These are phyloP conservation scores for Penicillium hordei DNA, from an alignment of 2,329 filamentous ascomycete genomes.

Conservation along the genomic window DNA sequence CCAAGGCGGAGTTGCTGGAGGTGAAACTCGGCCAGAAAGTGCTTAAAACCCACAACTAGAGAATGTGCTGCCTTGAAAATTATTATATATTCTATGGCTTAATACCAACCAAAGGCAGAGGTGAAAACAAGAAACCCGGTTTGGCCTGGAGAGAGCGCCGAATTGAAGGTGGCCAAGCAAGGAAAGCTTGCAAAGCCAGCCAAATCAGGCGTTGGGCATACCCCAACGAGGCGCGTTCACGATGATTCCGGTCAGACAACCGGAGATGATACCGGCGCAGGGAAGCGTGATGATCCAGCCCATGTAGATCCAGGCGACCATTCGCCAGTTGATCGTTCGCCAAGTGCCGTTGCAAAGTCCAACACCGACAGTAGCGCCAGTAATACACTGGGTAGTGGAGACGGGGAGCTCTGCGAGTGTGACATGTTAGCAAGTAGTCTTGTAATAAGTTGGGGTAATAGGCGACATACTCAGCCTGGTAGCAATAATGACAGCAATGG, in stretches of 20 bases:
- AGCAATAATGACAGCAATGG: constrained; percentile 41
- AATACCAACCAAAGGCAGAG: background rate
- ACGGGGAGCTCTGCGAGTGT: constrained; percentile 25
- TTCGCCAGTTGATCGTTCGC: constrained; percentile 48
- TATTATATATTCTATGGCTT: background rate
- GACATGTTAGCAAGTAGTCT: background rate
- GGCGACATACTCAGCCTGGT: constrained; percentile 31
- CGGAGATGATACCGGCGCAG: constrained; percentile 39
- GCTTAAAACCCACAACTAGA: background rate
- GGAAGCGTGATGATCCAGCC: constrained; percentile 50
- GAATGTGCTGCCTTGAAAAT: background rate
- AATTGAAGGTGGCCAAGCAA: background rate
- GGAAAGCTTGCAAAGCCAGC: background rate
- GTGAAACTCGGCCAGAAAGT: background rate
- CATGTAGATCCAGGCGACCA: constrained; percentile 45
- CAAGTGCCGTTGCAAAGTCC: constrained; percentile 38
- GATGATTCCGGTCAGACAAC: background rate
- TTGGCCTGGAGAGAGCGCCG: background rate
- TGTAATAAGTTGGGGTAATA: background rate
- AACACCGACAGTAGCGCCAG: constrained; percentile 38
- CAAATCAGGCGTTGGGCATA: background rate
- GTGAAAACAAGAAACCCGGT: background rate
- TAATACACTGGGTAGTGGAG: constrained; percentile 42
- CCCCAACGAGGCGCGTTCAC: background rate
- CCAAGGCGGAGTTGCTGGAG: background rate